phyloP scores from a whole-genome alignment of 2,329 filamentous ascomycete genomes.

The Botryotinia narcissicola region DNA sequence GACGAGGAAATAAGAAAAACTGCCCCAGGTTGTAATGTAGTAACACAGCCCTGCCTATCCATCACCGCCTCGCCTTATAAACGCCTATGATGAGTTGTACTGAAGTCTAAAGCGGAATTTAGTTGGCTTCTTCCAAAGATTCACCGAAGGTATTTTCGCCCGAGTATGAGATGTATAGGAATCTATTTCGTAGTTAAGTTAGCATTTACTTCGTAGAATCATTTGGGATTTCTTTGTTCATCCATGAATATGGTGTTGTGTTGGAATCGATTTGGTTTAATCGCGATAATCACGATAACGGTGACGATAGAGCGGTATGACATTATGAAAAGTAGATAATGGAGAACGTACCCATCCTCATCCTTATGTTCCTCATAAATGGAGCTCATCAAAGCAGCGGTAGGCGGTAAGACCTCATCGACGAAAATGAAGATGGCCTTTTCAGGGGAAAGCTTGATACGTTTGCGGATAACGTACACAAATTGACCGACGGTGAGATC shows the following conservation, averaged over 20 bases:
- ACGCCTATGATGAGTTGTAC: constrained; percentile 16
- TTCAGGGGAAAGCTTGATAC: constrained; percentile 98
- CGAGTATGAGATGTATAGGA: constrained; percentile 98
- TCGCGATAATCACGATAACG: constrained; percentile 18
- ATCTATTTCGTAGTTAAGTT: constrained; percentile 27
- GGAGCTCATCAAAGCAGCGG: constrained; percentile 96
- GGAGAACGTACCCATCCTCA: constrained; percentile 55
- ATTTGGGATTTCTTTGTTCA: neutral
- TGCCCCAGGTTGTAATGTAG: constrained; percentile 21
- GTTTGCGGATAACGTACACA: constrained; percentile 99
- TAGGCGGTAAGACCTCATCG: constrained; percentile 94
- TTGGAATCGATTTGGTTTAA: neutral
- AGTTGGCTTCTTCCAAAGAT: constrained; percentile 17
- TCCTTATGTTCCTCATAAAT: constrained; percentile 99
- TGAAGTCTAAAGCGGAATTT: constrained; percentile 11
- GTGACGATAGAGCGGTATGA: constrained; percentile 15
- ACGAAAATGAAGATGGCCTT: constrained; percentile 99
- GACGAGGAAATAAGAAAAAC: constrained; percentile 18
- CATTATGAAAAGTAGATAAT: constrained; percentile 34
- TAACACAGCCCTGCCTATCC: constrained; percentile 18
- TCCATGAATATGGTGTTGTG: neutral
- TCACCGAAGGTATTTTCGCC: constrained; percentile 97
- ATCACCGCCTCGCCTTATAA: constrained; percentile 19
- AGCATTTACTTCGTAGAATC: neutral
- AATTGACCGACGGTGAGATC: constrained; percentile 99